These are phyloP conservation scores for Hygrocybe punicea DNA, from an alignment of 768 basidiomycete species.

Conservation along the genomic window DNA sequence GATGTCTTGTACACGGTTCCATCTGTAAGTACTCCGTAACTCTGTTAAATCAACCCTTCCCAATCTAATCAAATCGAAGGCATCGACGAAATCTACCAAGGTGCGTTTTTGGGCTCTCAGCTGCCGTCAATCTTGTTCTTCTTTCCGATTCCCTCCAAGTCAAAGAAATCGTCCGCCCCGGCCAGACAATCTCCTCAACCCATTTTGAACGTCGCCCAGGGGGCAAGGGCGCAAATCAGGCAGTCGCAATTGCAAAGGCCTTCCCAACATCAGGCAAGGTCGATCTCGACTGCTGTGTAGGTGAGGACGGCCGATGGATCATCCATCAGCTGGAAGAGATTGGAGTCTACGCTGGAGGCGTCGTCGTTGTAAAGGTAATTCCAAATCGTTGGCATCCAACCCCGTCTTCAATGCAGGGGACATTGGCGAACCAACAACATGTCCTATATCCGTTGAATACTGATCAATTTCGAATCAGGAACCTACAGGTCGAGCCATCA, in stretches of 20 bases:
- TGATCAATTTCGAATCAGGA: conserved; percentile 29
- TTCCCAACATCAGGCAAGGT: conserved; percentile 30
- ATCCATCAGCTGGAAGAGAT: conserved; percentile 35
- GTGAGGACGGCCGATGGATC: conserved; percentile 52
- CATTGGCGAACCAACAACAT: too few relatives aligned
- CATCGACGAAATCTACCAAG: conserved; percentile 57
- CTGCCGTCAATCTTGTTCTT: neutral
- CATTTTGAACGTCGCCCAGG: conserved; percentile 49
- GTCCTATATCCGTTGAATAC: neutral
- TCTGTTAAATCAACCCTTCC: neutral
- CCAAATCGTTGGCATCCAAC: conserved; percentile 32
- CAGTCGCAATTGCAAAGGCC: conserved; percentile 53
- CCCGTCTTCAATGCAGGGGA: too few relatives aligned
- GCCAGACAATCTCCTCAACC: conserved; percentile 57
- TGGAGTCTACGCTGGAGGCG: conserved; percentile 41
- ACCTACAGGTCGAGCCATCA: conserved; percentile 57
- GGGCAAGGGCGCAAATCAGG: conserved; percentile 66
- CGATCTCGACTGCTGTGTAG: conserved; percentile 51
- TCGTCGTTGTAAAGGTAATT: conserved; percentile 30
- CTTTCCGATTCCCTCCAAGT: conserved; percentile 33
- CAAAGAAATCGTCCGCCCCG: conserved; percentile 49
- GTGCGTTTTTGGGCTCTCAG: conserved; percentile 26
- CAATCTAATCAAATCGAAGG: conserved; percentile 31
- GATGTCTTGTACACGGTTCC: conserved; percentile 47
- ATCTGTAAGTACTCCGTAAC: conserved; percentile 40